Evolutionary conservation across 768 basidiomycete genomes (phyloP), one percentile per base, ranked within the genome.

Genomic region (Nidularia pulvinata): DNA sequence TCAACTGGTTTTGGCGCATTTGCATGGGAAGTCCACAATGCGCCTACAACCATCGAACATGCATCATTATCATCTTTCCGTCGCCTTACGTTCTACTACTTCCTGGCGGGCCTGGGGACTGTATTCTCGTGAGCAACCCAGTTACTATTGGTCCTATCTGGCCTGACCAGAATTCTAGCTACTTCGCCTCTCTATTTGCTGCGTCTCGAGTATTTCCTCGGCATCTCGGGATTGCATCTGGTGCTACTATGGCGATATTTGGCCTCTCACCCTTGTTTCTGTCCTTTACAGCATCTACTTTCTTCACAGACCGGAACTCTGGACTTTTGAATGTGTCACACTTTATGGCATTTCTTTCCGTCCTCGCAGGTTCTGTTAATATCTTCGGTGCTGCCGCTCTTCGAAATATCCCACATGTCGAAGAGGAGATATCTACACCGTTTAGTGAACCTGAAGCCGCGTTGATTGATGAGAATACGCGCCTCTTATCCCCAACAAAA

Each of bases 181-280:
- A 85, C 59, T 91, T 93, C 59, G 88, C 89, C 0, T 79, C 83
- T 6, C 67, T 93, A 11, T 92, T 93, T 65, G 78, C 88, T 7
- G 89, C 91, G 0, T 86, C 89, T 3, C 85, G 83, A 68, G 75
- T 72, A 43, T 92, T 92, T 56, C 85, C 88, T 6, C 63, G 71
- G 4, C 81, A 86, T 57, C 80, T 82, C 45, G 89, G 89, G 16
- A 66, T 85, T 25, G 83, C 88, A 9, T 78, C 87, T 1, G 91
- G 89, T 4, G 69, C 74, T 7, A 86, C 79, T 62, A 84, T 85
- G 76, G 82, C 89, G 2, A 69, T 91, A 22, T 92, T 91, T 61
- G 89, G 91, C n/a, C 77, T 92, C 34, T 93, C 91, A 0, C 91
- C 91, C 0, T 72, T 92, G 19, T 82, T 89, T 58, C 77, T 92